Percentiles rank a stretch among this genome's conserved stretches.
Conservation (phyloP, 2,329 filamentous ascomycete genomes). For the Emergomyces pasteurianus region DNA sequence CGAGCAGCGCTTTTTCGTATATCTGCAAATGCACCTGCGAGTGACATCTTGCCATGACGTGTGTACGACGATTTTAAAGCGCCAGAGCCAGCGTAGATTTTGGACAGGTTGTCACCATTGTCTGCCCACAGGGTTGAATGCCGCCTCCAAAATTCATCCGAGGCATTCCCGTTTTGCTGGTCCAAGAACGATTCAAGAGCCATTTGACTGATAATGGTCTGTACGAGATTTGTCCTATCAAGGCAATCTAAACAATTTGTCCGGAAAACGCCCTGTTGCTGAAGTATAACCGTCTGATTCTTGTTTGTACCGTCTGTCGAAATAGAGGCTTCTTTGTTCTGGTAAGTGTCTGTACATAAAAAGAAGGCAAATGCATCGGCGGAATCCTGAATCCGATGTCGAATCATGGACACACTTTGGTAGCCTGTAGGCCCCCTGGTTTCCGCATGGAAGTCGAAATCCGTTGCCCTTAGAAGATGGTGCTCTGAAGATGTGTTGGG, state of each 20-base stretch:
- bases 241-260: conserved; percentile 95
- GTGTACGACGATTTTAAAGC: conserved; percentile 94
- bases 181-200: conserved; percentile 72
- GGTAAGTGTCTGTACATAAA: conserved; percentile 59
- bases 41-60: conserved; percentile 84
- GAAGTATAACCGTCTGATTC: conserved; percentile 56
- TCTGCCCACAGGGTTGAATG: conserved; percentile 95
- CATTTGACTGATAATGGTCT: conserved; percentile 92
- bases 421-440: conserved; percentile 79
- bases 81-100: conserved; percentile 93
- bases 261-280: conserved; percentile 90
- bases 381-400: conserved; percentile 62
- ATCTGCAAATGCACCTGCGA: conserved; percentile 89
- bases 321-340: conserved; percentile 20
- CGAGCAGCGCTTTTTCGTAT: conserved; percentile 86
- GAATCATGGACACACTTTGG: conserved; percentile 78
- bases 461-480: conserved; percentile 64
- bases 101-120: conserved; percentile 85
- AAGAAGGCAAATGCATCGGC: conserved; percentile 89
- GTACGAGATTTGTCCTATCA: conserved; percentile 89
- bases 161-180: conserved; percentile 57
- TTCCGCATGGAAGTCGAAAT: conserved; percentile 95
- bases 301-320: conserved; percentile 19
- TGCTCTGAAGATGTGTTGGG: conserved; percentile 50
- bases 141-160: conserved; percentile 76